Conservation (phyloP, 2,329 filamentous ascomycete species). For the Aureobasidium mangrovei region DNA sequence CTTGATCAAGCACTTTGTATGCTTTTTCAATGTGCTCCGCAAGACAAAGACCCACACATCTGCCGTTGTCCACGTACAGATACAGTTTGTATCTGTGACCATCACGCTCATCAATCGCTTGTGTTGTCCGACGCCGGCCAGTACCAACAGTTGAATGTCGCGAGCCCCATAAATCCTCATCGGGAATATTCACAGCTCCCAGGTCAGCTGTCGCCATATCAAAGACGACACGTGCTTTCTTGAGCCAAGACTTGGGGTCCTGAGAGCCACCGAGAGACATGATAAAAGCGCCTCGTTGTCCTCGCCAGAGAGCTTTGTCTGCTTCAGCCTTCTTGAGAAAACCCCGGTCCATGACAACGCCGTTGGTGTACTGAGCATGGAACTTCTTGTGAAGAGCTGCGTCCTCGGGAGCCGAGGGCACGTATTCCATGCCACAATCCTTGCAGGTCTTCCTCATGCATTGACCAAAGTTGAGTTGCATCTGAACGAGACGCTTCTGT, state of each 20-base stretch:
- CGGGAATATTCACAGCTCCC: slow-evolving; percentile 50
- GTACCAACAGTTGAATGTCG: not conserved
- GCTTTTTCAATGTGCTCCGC: slow-evolving; percentile 53
- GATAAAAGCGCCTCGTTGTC: slow-evolving; percentile 38
- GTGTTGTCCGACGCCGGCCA: not conserved
- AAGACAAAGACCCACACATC: slow-evolving; percentile 54
- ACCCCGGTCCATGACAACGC: slow-evolving; percentile 52
- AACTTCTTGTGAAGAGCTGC: slow-evolving; percentile 55
- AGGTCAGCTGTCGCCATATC: slow-evolving; percentile 56
- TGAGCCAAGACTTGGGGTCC: slow-evolving; percentile 43
- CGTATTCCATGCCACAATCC: slow-evolving; percentile 58
- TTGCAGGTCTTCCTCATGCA: slow-evolving; percentile 49
- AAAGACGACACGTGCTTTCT: slow-evolving; percentile 45
- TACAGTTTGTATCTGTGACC: slow-evolving; percentile 51
- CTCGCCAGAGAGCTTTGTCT: slow-evolving; percentile 12
- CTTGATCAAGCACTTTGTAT: slow-evolving; percentile 36
- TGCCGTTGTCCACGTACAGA: slow-evolving; percentile 51
- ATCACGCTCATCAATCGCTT: slow-evolving; percentile 17
- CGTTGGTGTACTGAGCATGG: slow-evolving; percentile 52
- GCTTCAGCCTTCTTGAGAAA: slow-evolving; percentile 39
- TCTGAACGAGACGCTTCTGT: slow-evolving; percentile 41
- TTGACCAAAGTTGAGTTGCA: slow-evolving; percentile 52
- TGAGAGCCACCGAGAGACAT: slow-evolving; percentile 47
- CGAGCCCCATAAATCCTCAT: slow-evolving; percentile 49
- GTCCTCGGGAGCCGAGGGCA: slow-evolving; percentile 53